phyloP scores from a whole-genome alignment of 1,139 yeast genomes.

The Lodderomyces beijingensis region DNA sequence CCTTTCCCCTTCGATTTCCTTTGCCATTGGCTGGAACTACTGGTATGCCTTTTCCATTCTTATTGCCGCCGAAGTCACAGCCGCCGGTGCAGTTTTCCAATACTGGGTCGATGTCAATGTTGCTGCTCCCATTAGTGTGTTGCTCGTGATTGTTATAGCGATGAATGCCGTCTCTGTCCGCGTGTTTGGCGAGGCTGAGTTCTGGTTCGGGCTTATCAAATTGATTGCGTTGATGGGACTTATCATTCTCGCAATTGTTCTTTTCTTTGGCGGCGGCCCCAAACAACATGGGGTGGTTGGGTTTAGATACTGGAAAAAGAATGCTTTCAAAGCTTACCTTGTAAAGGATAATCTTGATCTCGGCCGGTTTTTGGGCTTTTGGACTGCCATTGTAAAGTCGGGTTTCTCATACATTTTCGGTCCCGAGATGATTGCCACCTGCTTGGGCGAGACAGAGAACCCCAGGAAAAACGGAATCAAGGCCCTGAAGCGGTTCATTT shows the following conservation, averaged over 20 bases:
- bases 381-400: conserved; percentile 40
- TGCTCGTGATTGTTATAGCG: conserved; percentile 33
- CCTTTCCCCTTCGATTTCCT: conserved; percentile 32
- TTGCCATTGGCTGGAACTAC: conserved; percentile 44
- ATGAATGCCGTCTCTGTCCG: conserved; percentile 44
- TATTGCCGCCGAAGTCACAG: conserved; percentile 49
- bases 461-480: conserved; percentile 45
- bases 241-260: conserved; percentile 39
- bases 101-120: conserved; percentile 56
- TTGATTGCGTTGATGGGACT: conserved; percentile 35
- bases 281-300: no score
- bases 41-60: conserved; percentile 48
- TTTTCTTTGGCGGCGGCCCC: conserved; percentile 52
- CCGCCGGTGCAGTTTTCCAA: conserved; percentile 47
- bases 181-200: conserved; percentile 63
- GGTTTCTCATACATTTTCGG: conserved; percentile 36
- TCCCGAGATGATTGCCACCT: conserved; percentile 37
- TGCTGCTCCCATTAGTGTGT: conserved; percentile 55
- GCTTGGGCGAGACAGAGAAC: conserved; percentile 42
- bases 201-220: conserved; percentile 60
- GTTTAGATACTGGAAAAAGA: conserved; percentile 59
- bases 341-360: no score
- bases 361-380: conserved; percentile 32
- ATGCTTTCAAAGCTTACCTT: no score
- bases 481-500: conserved; percentile 44